phyloP scores from a whole-genome alignment of 108 stramenopile genomes.

The Epithemia pelagica region DNA sequence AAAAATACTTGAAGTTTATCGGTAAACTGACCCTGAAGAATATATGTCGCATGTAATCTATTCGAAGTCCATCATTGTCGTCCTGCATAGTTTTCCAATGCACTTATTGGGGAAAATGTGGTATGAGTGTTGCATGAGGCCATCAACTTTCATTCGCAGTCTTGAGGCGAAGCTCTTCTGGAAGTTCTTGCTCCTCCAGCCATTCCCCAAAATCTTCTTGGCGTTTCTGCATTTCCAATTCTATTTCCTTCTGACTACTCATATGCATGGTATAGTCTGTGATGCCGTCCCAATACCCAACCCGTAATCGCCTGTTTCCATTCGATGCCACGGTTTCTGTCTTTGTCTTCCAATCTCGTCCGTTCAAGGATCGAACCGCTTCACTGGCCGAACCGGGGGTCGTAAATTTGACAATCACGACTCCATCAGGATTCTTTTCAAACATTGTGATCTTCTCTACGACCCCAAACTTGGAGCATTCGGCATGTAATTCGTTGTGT shows the following conservation, averaged over 20 bases:
- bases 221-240: conserved; percentile 59
- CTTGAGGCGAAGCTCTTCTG: conserved; percentile 79
- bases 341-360: background rate
- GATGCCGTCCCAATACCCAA: conserved; percentile 91
- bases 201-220: conserved; percentile 93
- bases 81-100: too few species aligned
- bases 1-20: too few species aligned
- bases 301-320: conserved; percentile 39
- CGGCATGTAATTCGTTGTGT: conserved; percentile 47
- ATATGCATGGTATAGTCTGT: conserved; percentile 82
- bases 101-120: too few species aligned
- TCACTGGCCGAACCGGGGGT: conserved; percentile 74
- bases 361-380: conserved; percentile 47
- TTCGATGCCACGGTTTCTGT: background rate
- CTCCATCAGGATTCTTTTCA: conserved; percentile 67
- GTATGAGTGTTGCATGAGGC: too few species aligned
- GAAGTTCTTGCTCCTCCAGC: conserved; percentile 90
- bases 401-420: conserved; percentile 86
- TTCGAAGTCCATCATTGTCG: too few species aligned
- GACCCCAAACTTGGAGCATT: conserved; percentile 61
- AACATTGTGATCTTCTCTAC: conserved; percentile 95
- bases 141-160: too few species aligned
- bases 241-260: conserved; percentile 46
- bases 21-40: too few species aligned
- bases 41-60: too few species aligned